These are phyloP conservation scores for Russula vinacea DNA, from an alignment of 768 basidiomycete species.

Conservation along the genomic window DNA sequence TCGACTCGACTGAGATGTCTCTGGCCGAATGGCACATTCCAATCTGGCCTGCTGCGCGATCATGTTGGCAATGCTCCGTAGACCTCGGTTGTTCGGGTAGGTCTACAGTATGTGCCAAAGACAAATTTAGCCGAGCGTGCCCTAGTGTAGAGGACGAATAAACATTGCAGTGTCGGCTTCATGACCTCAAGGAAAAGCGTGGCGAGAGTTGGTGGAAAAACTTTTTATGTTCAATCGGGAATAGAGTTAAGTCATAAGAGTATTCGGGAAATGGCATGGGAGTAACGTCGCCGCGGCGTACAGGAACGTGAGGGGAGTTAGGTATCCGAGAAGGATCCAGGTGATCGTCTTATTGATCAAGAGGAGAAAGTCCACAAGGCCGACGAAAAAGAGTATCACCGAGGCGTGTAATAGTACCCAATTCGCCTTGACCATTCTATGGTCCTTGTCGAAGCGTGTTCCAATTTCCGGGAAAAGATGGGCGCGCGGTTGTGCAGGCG, in stretches of 20 bases:
- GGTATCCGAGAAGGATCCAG: not conserved
- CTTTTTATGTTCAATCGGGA: not conserved
- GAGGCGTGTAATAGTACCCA: not conserved
- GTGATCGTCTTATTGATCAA: not conserved
- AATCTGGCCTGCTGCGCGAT: not conserved
- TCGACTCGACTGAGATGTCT: not conserved
- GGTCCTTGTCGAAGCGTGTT: not conserved
- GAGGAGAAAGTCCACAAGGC: slow-evolving; percentile 12
- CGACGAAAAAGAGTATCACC: not conserved
- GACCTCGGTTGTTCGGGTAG: not conserved
- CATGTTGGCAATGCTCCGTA: not conserved
- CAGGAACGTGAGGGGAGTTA: not conserved
- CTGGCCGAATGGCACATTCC: not conserved
- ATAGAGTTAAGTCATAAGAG: not conserved
- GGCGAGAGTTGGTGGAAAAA: too few relatives aligned
- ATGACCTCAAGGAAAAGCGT: not conserved
- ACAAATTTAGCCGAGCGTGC: not conserved
- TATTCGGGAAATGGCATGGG: not conserved
- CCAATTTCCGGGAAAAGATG: too few relatives aligned
- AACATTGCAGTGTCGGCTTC: not conserved
- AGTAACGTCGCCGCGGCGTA: not conserved
- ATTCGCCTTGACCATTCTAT: not conserved
- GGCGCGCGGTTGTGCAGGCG: not conserved
- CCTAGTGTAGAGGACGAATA: not conserved
- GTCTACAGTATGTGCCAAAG: not conserved